These are phyloP conservation scores for Discostella stelligeroides DNA, from an alignment of 108 stramenopile genomes.

Conservation along the genomic window DNA sequence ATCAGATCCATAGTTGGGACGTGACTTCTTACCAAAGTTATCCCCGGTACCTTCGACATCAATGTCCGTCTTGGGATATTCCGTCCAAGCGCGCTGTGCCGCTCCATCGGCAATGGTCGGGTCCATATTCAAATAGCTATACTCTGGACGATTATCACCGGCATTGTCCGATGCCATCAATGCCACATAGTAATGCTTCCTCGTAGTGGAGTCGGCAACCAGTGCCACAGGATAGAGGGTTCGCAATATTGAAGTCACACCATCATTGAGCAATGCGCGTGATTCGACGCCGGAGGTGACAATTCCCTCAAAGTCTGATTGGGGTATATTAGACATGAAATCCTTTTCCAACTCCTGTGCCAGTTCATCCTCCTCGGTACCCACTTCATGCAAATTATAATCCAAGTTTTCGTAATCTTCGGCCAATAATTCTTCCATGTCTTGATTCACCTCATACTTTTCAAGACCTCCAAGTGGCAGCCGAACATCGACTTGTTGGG, in stretches of 20 bases:
- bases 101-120: constrained; percentile 45
- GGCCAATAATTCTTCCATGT: constrained; percentile 3
- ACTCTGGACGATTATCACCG: constrained; percentile 10
- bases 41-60: constrained; percentile 14
- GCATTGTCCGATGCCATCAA: constrained; percentile 27
- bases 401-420: constrained; percentile 8
- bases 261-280: constrained; percentile 34
- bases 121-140: constrained; percentile 18
- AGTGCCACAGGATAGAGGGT: constrained; percentile 45
- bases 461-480: constrained; percentile 28
- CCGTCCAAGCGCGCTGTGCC: constrained; percentile 40
- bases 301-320: constrained; percentile 14
- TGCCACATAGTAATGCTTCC: constrained; percentile 43
- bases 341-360: constrained; percentile 21
- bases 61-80: constrained; percentile 16
- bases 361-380: constrained; percentile 16
- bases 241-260: constrained; percentile 1
- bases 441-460: not conserved
- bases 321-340: constrained; percentile 5
- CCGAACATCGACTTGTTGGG: constrained; percentile 49
- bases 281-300: constrained; percentile 45
- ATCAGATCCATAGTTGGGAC: constrained; percentile 39
- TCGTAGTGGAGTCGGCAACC: constrained; percentile 41
- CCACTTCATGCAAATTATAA: constrained; percentile 23
- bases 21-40: constrained; percentile 30